A percentile compares a stretch with the other conserved stretches of the same genome.
Evolutionary conservation across 1,284 basidiomycete species (phyloP).

Genomic region (Cryptococcus jaspeensis): DNA sequence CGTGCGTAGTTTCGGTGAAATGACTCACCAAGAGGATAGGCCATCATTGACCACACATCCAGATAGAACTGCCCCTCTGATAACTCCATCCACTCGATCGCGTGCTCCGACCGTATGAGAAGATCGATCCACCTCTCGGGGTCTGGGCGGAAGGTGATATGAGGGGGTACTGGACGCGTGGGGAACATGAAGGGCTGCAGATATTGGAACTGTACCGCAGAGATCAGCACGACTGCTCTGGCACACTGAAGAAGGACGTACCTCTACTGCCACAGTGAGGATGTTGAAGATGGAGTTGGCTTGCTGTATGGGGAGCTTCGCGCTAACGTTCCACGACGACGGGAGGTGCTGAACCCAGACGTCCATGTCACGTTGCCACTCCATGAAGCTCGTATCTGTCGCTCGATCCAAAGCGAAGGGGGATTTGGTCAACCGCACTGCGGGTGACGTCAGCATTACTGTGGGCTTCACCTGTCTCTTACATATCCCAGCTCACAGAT

Average conservation of each 20-base stretch:
- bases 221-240: background rate
- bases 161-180: conserved; percentile 10
- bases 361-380: conserved; percentile 18
- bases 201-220: conserved; percentile 14
- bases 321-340: conserved; percentile 14
- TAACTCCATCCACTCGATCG: conserved; percentile 35
- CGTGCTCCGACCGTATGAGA: conserved; percentile 11
- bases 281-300: conserved; percentile 16
- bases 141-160: conserved; percentile 18
- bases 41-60: conserved; percentile 17
- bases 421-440: conserved; percentile 9
- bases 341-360: conserved; percentile 18
- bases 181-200: conserved; percentile 20
- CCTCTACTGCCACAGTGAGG: conserved; percentile 16
- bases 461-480: background rate
- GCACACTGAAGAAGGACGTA: background rate
- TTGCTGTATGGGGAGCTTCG: conserved; percentile 9
- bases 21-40: conserved; percentile 17
- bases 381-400: conserved; percentile 13
- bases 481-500: conserved; percentile 12
- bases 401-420: conserved; percentile 11
- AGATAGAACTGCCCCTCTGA: conserved; percentile 16
- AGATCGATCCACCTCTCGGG: conserved; percentile 10
- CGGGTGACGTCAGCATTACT: background rate
- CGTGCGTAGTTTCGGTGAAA: too few relatives aligned